phyloP scores from a whole-genome alignment of 768 basidiomycete genomes.

The Pleurotus pulmonarius region DNA sequence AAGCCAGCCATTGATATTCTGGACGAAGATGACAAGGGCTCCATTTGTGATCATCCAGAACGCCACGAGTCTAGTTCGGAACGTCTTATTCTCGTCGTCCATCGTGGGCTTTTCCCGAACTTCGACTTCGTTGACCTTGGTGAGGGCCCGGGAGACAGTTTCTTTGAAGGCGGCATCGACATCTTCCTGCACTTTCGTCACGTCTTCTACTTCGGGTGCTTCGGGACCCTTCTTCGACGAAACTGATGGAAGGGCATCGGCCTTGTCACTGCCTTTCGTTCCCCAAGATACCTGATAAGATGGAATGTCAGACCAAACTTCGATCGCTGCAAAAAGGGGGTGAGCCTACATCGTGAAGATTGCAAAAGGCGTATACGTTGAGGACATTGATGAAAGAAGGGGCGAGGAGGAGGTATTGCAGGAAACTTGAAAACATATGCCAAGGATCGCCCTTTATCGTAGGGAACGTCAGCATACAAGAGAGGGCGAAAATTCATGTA shows the following conservation, averaged over 20 bases:
- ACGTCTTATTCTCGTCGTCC: slow-evolving; percentile 90
- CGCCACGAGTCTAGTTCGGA: slow-evolving; percentile 84
- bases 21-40: slow-evolving; percentile 11
- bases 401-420: slow-evolving; percentile 85
- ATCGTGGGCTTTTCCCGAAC: slow-evolving; percentile 72
- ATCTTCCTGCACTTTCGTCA: slow-evolving; percentile 79
- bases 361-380: slow-evolving; percentile 96
- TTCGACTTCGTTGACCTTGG: slow-evolving; percentile 66
- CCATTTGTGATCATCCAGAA: slow-evolving; percentile 62
- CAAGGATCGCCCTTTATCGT: slow-evolving; percentile 78
- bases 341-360: slow-evolving; percentile 75
- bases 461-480: neutral
- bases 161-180: slow-evolving; percentile 90
- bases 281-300: slow-evolving; percentile 75
- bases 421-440: slow-evolving; percentile 95
- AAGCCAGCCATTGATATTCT: slow-evolving; percentile 13
- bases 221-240: slow-evolving; percentile 82
- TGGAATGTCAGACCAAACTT: neutral
- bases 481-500: slow-evolving; percentile 8
- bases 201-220: slow-evolving; percentile 80
- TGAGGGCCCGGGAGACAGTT: slow-evolving; percentile 83
- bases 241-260: slow-evolving; percentile 85
- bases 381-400: slow-evolving; percentile 92
- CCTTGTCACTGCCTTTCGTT: slow-evolving; percentile 92
- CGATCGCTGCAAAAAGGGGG: neutral